Conservation (phyloP, 2,329 filamentous ascomycete genomes). For the Stagonosporopsis vannaccii region DNA sequence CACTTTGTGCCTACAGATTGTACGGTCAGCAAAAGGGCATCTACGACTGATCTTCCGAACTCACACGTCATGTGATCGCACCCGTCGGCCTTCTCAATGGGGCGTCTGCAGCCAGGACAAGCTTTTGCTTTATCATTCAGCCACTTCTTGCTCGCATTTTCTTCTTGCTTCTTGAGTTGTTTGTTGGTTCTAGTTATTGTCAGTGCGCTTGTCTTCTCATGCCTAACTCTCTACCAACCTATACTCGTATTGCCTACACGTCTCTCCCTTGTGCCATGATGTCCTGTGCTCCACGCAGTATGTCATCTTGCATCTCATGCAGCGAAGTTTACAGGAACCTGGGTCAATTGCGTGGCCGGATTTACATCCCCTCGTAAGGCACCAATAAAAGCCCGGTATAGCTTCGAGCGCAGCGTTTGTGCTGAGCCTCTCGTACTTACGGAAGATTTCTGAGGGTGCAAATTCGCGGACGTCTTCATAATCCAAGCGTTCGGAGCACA, state of each 20-base stretch:
- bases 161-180: conserved; percentile 37
- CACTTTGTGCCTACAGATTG: conserved; percentile 43
- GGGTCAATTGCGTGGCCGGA: conserved; percentile 61
- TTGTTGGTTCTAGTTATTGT: conserved; percentile 24
- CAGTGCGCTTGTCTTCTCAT: background rate
- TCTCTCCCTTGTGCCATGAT: conserved; percentile 51
- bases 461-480: conserved; percentile 57
- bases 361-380: conserved; percentile 58
- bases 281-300: conserved; percentile 48
- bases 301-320: conserved; percentile 44
- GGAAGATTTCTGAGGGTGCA: conserved; percentile 55
- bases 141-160: conserved; percentile 38
- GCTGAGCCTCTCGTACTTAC: conserved; percentile 53
- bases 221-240: conserved; percentile 23
- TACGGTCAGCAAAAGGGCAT: background rate
- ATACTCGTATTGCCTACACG: conserved; percentile 51
- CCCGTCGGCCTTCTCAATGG: conserved; percentile 51
- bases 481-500: conserved; percentile 54
- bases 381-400: conserved; percentile 61
- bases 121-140: conserved; percentile 45
- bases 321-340: conserved; percentile 54
- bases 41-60: background rate
- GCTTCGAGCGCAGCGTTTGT: conserved; percentile 54
- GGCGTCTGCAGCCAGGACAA: conserved; percentile 51
- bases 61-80: conserved; percentile 53